These are phyloP conservation scores for Stephanocyclus meneghinianus DNA, from an alignment of 352 stramenopile genomes.

Conservation along the genomic window DNA sequence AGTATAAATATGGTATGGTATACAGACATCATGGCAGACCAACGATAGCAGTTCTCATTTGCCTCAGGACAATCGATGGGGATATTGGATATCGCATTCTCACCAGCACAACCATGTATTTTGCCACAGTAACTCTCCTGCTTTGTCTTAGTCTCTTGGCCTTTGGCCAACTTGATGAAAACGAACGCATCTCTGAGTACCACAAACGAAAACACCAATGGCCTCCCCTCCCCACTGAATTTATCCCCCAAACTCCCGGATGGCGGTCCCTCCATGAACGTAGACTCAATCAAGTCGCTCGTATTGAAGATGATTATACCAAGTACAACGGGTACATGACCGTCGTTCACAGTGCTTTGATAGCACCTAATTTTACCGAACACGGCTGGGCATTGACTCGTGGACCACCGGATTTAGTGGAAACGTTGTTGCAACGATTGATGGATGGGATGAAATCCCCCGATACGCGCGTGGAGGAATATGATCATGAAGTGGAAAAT, in stretches of 20 bases:
- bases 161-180: conserved; percentile 5
- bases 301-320: conserved; percentile 24
- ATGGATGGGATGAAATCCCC: conserved; percentile 13
- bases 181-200: conserved; percentile 49
- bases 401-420: conserved; percentile 57
- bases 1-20: no score
- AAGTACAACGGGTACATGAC: conserved; percentile 59
- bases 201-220: conserved; percentile 46
- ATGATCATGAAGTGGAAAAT: neutral
- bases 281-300: conserved; percentile 48
- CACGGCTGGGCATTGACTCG: conserved; percentile 65
- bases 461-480: conserved; percentile 12
- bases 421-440: conserved; percentile 49
- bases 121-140: neutral
- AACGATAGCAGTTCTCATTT: neutral
- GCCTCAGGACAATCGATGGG: neutral
- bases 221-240: conserved; percentile 30
- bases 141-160: neutral
- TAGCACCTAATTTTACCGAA: conserved; percentile 55
- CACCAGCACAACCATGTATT: no score
- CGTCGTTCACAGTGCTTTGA: conserved; percentile 25
- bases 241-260: conserved; percentile 45
- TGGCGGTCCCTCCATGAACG: conserved; percentile 50
- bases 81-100: no score
- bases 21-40: neutral